Evolutionary conservation across 495 filamentous ascomycete genomes (phyloP).

Genomic region (Glutinoglossum americanum): DNA sequence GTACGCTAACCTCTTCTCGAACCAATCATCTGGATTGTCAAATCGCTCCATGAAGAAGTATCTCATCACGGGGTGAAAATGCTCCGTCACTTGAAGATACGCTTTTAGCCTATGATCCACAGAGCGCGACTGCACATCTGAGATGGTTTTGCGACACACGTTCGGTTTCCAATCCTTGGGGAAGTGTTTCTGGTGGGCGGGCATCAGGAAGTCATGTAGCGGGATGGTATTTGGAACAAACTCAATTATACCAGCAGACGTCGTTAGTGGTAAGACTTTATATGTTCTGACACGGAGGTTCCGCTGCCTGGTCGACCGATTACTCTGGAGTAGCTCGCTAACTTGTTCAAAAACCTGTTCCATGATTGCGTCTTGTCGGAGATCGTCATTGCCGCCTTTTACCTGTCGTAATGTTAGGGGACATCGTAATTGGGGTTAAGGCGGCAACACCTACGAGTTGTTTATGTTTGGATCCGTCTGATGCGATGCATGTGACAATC

Average conservation of each 20-base stretch:
- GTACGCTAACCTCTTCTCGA: slow-evolving; percentile 64
- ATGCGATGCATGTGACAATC: slow-evolving; percentile 57
- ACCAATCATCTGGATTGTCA: slow-evolving; percentile 89
- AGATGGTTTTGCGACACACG: slow-evolving; percentile 56
- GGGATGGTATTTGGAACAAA: slow-evolving; percentile 87
- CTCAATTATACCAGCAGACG: slow-evolving; percentile 79
- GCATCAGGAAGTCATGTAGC: slow-evolving; percentile 73
- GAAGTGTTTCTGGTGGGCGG: slow-evolving; percentile 69
- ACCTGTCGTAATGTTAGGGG: slow-evolving; percentile 25
- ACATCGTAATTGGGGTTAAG: not conserved
- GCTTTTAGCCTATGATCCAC: slow-evolving; percentile 46
- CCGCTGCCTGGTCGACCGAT: slow-evolving; percentile 68
- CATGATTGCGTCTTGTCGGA: slow-evolving; percentile 99
- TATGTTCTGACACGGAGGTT: slow-evolving; percentile 82
- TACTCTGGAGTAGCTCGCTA: slow-evolving; percentile 63
- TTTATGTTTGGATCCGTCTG: slow-evolving; percentile 58
- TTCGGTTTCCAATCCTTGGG: slow-evolving; percentile 62
- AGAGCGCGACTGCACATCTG: slow-evolving; percentile 41
- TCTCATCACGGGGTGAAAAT: slow-evolving; percentile 81
- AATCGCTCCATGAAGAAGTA: slow-evolving; percentile 97
- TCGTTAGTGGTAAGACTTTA: slow-evolving; percentile 77
- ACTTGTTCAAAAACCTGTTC: slow-evolving; percentile 98
- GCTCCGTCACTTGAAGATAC: slow-evolving; percentile 51
- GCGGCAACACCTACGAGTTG: slow-evolving; percentile 44
- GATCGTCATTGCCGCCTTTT: slow-evolving; percentile 84